Evolutionary conservation across 2,329 filamentous ascomycete species (phyloP).

Genomic region (Lecanicillium sp.): DNA sequence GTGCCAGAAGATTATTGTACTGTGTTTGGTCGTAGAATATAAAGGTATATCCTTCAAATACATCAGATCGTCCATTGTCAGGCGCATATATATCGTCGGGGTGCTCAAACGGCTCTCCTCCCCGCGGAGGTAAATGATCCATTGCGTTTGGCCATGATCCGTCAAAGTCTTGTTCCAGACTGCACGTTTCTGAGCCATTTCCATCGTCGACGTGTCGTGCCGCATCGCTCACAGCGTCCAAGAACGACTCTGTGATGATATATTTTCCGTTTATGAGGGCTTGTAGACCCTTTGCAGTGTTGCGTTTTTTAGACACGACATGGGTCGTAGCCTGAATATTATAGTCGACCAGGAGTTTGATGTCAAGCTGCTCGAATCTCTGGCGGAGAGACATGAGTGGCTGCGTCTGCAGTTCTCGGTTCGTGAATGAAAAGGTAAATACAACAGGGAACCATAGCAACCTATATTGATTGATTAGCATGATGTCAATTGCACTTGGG

Average conservation of each 20-base stretch:
- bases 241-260: constrained; percentile 66
- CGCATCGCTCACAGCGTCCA: constrained; percentile 61
- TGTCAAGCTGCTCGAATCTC: constrained; percentile 73
- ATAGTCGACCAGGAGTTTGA: constrained; percentile 75
- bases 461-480: constrained; percentile 28
- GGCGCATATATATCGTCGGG: constrained; percentile 65
- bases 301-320: constrained; percentile 81
- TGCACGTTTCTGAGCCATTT: constrained; percentile 40
- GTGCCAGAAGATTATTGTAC: constrained; percentile 64
- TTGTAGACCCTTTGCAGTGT: constrained; percentile 79
- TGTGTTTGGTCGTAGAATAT: constrained; percentile 74
- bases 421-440: constrained; percentile 72
- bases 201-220: constrained; percentile 38
- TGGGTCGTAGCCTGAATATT: constrained; percentile 68
- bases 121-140: constrained; percentile 63
- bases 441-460: constrained; percentile 73
- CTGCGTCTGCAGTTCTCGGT: constrained; percentile 59
- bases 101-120: constrained; percentile 65
- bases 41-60: constrained; percentile 86
- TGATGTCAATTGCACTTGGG: not conserved
- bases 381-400: constrained; percentile 54
- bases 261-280: constrained; percentile 74
- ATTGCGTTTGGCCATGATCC: constrained; percentile 67
- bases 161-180: constrained; percentile 73
- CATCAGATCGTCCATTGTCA: constrained; percentile 51